Evolutionary conservation across 179 eudicot genomes (phyloP).

Genomic region (Drosera spatulata): DNA sequence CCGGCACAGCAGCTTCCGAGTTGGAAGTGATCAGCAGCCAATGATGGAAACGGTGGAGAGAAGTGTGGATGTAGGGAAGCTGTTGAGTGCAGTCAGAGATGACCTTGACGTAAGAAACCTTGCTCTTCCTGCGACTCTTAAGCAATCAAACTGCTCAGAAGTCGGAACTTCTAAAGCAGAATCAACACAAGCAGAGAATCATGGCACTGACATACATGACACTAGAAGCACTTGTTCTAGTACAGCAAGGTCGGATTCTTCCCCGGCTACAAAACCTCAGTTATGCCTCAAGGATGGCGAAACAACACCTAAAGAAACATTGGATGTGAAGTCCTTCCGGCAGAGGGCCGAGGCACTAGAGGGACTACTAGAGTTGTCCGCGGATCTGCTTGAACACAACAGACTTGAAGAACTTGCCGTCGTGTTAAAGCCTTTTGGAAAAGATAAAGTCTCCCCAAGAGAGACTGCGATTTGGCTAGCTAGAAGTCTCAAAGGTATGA

Average conservation of each 20-base stretch:
- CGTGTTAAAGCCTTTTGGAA: slow-evolving; percentile 88
- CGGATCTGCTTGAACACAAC: slow-evolving; percentile 81
- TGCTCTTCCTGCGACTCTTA: slow-evolving; percentile 19
- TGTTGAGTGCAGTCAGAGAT: slow-evolving; percentile 28
- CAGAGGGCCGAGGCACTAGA: slow-evolving; percentile 99
- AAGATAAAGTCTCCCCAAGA: slow-evolving; percentile 88
- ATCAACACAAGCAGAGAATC: slow-evolving; percentile 15
- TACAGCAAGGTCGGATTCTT: slow-evolving; percentile 24
- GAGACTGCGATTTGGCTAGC: slow-evolving; percentile 98
- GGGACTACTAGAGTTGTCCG: slow-evolving; percentile 85
- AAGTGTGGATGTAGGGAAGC: slow-evolving; percentile 26
- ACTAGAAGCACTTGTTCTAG: slow-evolving; percentile 9
- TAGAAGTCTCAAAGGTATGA: slow-evolving; percentile 86
- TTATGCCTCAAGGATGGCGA: slow-evolving; percentile 32
- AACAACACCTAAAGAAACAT: slow-evolving; percentile 41
- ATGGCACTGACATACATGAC: slow-evolving; percentile 22
- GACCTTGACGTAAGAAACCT: slow-evolving; percentile 24
- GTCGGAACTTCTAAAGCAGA: slow-evolving; percentile 18
- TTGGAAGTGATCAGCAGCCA: slow-evolving; percentile 32
- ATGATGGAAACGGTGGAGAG: slow-evolving; percentile 35
- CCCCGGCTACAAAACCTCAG: slow-evolving; percentile 26
- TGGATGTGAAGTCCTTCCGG: slow-evolving; percentile 81
- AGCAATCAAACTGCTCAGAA: slow-evolving; percentile 29
- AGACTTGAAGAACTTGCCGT: slow-evolving; percentile 81
- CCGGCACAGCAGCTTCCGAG: slow-evolving; percentile 38